Conservation (phyloP, 768 basidiomycete genomes). For the Panaeolus papilionaceus region DNA sequence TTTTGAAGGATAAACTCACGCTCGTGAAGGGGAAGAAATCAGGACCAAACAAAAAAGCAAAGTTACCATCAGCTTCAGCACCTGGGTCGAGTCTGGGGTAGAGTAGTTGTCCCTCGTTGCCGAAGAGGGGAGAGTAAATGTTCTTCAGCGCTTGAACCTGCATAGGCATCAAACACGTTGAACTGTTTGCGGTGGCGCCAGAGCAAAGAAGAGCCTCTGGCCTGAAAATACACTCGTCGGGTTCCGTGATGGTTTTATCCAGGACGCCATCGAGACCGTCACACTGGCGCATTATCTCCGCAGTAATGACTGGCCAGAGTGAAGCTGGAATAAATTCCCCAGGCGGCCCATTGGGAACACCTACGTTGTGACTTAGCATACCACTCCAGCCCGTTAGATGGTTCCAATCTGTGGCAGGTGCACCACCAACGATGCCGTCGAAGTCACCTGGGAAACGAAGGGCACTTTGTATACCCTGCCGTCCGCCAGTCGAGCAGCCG, state of each 20-base stretch:
- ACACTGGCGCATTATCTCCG: constrained; percentile 1
- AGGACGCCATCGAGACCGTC: not conserved
- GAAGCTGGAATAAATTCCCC: not conserved
- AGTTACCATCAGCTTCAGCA: constrained; percentile 2
- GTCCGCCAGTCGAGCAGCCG: constrained; percentile 1
- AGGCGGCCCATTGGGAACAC: not conserved
- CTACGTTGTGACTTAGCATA: not conserved
- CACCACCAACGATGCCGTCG: not conserved
- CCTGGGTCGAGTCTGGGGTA: not conserved
- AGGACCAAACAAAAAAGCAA: not conserved
- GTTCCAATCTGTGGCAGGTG: not conserved
- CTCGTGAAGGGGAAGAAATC: not conserved
- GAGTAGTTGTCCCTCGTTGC: not conserved
- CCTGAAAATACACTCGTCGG: not conserved
- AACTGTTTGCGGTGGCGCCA: not conserved
- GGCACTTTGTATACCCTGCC: not conserved
- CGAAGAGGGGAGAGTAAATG: not conserved
- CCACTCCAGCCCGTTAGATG: not conserved
- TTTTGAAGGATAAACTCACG: not conserved
- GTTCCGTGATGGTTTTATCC: not conserved
- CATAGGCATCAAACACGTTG: not conserved
- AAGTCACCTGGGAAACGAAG: not conserved
- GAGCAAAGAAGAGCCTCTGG: not conserved
- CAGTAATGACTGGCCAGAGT: not conserved
- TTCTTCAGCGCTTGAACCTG: not conserved